Percentiles rank a stretch among this genome's conserved stretches.
Conservation (phyloP, 108 stramenopile genomes). For the Cyclotella choctawhatcheeana region DNA sequence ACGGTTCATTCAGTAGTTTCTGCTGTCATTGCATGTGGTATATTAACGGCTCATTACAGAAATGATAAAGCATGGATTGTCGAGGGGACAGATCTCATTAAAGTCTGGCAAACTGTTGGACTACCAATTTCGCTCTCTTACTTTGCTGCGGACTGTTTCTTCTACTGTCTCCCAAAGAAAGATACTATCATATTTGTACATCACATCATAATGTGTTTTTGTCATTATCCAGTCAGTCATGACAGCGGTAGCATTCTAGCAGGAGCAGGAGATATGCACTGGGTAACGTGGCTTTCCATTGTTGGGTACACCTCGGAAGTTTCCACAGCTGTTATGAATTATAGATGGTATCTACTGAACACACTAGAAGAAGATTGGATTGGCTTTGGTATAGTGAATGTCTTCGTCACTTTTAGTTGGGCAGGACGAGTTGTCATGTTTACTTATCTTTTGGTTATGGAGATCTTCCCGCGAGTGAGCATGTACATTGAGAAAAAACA, state of each 20-base stretch:
- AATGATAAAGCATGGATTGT: constrained; percentile 12
- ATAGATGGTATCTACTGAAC: constrained; percentile 52
- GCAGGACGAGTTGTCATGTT: constrained; percentile 39
- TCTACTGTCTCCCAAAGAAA: constrained; percentile 47
- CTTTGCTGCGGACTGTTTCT: constrained; percentile 36
- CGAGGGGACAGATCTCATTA: constrained; percentile 27
- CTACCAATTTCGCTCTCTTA: constrained; percentile 50
- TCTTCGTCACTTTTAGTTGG: constrained; percentile 33
- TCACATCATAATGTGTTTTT: constrained; percentile 50
- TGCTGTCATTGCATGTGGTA: constrained; percentile 28
- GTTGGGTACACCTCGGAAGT: constrained; percentile 51
- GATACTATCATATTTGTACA: constrained; percentile 44
- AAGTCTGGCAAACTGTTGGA: constrained; percentile 47
- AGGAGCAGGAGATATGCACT: constrained; percentile 34
- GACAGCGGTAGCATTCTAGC: constrained; percentile 19
- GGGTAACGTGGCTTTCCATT: constrained; percentile 46
- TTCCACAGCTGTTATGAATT: constrained; percentile 51
- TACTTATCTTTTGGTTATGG: constrained; percentile 32
- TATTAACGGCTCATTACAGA: constrained; percentile 25
- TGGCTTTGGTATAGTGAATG: constrained; percentile 48
- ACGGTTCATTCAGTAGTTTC: constrained; percentile 44
- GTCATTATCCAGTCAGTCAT: constrained; percentile 47
- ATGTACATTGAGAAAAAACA: constrained; percentile 35
- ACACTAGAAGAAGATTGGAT: constrained; percentile 51
- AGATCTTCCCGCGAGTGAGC: constrained; percentile 34